Evolutionary conservation across 164 flowering plant species (phyloP).

Genomic region (Magnolia officinalis): DNA sequence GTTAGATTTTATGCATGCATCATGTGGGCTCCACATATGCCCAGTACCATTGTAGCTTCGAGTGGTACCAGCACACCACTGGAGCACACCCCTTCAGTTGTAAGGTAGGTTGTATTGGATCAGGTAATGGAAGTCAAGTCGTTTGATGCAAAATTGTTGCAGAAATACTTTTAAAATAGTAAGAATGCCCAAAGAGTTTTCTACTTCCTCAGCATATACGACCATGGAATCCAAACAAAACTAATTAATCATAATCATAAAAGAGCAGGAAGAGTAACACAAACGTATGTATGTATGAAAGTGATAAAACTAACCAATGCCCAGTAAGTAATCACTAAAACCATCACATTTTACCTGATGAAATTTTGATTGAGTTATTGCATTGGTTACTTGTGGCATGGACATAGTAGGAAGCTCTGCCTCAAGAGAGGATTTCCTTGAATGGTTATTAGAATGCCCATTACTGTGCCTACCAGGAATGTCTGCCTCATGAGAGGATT

Average conservation of each 20-base stretch:
- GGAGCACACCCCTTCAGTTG: no score
- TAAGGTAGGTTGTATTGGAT: no score
- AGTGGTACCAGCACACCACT: no score
- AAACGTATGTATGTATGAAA: background rate
- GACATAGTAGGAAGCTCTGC: constrained; percentile 8
- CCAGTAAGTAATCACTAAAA: background rate
- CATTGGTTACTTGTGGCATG: background rate
- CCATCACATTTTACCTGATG: constrained; percentile 10
- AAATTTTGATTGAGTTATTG: constrained; percentile 8
- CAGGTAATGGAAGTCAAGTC: no score
- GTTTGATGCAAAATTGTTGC: background rate
- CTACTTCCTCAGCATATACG: background rate
- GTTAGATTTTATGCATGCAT: no score
- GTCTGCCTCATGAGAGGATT: constrained; percentile 5
- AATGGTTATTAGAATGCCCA: background rate
- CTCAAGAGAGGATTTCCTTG: constrained; percentile 1
- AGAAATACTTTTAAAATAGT: background rate
- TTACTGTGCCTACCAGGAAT: background rate
- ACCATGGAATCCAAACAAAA: background rate
- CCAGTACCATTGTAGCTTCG: no score
- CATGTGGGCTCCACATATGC: no score
- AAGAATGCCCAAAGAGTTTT: background rate
- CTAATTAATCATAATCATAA: background rate
- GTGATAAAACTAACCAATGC: background rate
- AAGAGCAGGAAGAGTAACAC: background rate